Conservation (phyloP, 176 grass and related monocot species). For the Zea luxurians region DNA sequence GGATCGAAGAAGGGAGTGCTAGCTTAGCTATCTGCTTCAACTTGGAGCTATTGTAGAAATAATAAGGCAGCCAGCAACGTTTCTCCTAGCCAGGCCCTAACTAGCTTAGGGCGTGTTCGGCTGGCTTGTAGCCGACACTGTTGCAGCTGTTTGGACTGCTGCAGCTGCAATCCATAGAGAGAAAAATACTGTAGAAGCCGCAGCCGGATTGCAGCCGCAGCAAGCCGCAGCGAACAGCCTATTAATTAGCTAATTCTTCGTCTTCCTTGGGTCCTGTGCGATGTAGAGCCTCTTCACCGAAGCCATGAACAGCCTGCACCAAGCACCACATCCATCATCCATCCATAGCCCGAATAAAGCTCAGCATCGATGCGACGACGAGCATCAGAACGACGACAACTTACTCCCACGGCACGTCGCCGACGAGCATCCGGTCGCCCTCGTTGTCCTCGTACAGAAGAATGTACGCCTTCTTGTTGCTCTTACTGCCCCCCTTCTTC, state of each 20-base stretch:
- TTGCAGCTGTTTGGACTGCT: too few relatives aligned
- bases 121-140: too few relatives aligned
- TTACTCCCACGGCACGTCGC: slow-evolving; percentile 81
- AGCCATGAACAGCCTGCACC: slow-evolving; percentile 57
- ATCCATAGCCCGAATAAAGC: too few relatives aligned
- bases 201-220: too few relatives aligned
- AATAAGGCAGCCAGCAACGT: background rate
- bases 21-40: background rate
- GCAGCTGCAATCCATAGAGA: too few relatives aligned
- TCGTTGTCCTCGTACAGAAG: slow-evolving; percentile 71
- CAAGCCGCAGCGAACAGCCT: too few relatives aligned
- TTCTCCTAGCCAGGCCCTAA: background rate
- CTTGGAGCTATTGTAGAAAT: background rate
- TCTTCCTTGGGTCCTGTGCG: slow-evolving; percentile 43
- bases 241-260: background rate
- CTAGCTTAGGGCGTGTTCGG: too few relatives aligned
- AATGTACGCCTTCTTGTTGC: slow-evolving; percentile 40
- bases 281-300: slow-evolving; percentile 80
- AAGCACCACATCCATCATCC: background rate
- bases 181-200: too few relatives aligned
- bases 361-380: background rate
- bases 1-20: background rate
- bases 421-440: slow-evolving; percentile 72
- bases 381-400: background rate
- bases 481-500: background rate